phyloP scores from a whole-genome alignment of 1,284 basidiomycete genomes.

The Ustilago curta region DNA sequence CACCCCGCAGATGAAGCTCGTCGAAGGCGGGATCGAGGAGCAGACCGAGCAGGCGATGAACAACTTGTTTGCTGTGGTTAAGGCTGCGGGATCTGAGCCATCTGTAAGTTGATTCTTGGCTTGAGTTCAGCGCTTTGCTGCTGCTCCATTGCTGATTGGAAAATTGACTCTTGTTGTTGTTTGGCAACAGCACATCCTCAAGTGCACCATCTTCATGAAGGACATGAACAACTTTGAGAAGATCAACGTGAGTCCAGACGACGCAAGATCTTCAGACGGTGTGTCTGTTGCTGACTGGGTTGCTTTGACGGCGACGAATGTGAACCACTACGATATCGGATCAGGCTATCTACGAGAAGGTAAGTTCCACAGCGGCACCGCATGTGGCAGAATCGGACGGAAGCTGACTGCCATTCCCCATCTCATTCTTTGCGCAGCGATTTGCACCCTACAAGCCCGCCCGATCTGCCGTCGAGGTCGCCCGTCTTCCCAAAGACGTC shows the following conservation, averaged over 20 bases:
- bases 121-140: background rate
- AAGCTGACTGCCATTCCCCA: background rate
- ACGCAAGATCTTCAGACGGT: background rate
- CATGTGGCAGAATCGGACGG: slow-evolving; percentile 52
- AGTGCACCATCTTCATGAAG: slow-evolving; percentile 83
- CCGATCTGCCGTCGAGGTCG: slow-evolving; percentile 79
- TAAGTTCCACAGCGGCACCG: slow-evolving; percentile 17
- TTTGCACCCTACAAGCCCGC: slow-evolving; percentile 80
- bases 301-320: background rate
- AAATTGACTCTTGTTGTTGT: background rate
- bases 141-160: background rate
- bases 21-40: slow-evolving; percentile 80
- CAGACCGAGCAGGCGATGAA: slow-evolving; percentile 87
- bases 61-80: slow-evolving; percentile 86
- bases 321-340: too few relatives aligned
- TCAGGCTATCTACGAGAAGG: slow-evolving; percentile 66
- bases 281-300: background rate
- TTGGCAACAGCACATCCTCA: slow-evolving; percentile 42
- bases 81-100: slow-evolving; percentile 76
- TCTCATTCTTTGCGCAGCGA: slow-evolving; percentile 12
- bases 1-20: slow-evolving; percentile 80
- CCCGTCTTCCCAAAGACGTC: slow-evolving; percentile 80
- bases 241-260: slow-evolving; percentile 75
- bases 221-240: slow-evolving; percentile 88
- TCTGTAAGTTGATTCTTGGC: slow-evolving; percentile 22